Conservation (phyloP, 805 yeast genomes). For the Cephaloascus fragrans region DNA sequence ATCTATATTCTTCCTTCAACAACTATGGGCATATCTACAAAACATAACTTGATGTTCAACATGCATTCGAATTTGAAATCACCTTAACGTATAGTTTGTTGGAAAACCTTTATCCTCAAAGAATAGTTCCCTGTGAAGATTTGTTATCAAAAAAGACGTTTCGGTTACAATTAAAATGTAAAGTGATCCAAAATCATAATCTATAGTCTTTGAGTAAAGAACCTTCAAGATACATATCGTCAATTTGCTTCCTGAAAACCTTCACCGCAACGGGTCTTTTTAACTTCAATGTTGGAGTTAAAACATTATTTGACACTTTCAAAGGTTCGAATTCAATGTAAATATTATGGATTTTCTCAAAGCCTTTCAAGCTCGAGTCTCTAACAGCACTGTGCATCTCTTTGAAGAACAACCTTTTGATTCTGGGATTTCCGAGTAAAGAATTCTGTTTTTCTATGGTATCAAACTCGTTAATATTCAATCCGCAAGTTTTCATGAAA, state of each 20-base stretch:
- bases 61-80: no score
- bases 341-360: constrained; percentile 21
- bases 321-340: constrained; percentile 20
- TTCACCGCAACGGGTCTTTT: constrained; percentile 17
- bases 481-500: neutral
- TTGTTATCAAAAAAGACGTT: no score
- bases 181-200: no score
- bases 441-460: constrained; percentile 9
- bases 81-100: no score
- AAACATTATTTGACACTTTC: constrained; percentile 13
- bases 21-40: no score
- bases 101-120: no score
- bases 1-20: no score
- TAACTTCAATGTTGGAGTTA: constrained; percentile 17
- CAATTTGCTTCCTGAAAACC: constrained; percentile 11
- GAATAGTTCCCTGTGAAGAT: no score
- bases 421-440: constrained; percentile 3
- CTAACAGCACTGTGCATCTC: constrained; percentile 8
- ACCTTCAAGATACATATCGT: constrained; percentile 14
- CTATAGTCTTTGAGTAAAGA: constrained; percentile 3
- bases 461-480: neutral
- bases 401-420: constrained; percentile 15
- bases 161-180: no score
- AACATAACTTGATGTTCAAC: no score
- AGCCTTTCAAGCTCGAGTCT: constrained; percentile 15